Conservation (phyloP, 345 rosid genomes). For the Erysimum cheiranthoides region DNA sequence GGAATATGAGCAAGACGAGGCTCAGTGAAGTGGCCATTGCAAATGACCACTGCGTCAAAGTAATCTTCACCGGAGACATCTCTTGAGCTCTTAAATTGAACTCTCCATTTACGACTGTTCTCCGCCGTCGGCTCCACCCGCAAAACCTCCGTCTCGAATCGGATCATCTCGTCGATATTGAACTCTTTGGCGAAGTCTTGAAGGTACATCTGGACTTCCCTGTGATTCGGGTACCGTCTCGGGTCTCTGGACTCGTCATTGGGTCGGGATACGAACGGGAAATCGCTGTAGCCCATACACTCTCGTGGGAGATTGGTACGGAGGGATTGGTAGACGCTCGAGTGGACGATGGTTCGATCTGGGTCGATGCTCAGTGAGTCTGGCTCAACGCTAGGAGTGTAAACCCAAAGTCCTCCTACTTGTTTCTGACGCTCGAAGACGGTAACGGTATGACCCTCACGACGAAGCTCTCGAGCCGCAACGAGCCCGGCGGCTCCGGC, state of each 20-base stretch:
- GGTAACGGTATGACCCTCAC: neutral
- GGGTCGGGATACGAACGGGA: neutral
- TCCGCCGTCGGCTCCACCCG: neutral
- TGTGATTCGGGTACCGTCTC: neutral
- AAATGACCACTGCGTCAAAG: neutral
- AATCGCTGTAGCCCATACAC: neutral
- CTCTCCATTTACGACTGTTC: neutral
- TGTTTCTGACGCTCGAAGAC: neutral
- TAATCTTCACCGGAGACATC: neutral
- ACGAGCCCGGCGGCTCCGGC: neutral
- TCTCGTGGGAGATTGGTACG: neutral
- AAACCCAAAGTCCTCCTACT: neutral
- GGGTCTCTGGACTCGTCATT: neutral
- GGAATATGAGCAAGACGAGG: slow-evolving; percentile 1
- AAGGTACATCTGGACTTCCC: neutral
- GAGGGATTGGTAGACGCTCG: neutral
- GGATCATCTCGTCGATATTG: neutral
- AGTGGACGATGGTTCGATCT: neutral
- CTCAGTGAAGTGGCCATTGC: neutral
- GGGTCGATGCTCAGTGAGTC: neutral
- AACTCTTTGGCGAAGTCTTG: neutral
- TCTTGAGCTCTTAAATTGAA: neutral
- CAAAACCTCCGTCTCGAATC: neutral
- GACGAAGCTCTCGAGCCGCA: neutral
- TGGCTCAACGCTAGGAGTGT: neutral